These are phyloP conservation scores for Fusarium sp. DNA, from an alignment of 2,329 filamentous ascomycete species.

Conservation along the genomic window DNA sequence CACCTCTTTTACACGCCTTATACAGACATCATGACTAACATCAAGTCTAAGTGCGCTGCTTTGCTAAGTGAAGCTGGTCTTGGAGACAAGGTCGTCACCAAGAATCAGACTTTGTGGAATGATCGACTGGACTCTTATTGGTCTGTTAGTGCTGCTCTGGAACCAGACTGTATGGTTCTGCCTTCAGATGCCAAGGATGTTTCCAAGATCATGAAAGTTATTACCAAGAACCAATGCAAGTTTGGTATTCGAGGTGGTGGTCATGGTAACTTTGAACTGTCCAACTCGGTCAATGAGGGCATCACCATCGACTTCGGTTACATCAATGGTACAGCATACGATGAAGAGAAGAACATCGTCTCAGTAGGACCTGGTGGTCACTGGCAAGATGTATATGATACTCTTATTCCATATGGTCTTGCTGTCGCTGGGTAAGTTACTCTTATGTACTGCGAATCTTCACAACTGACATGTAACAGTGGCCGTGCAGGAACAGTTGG, in stretches of 20 bases:
- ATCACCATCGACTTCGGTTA: slow-evolving; percentile 53
- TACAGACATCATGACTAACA: slow-evolving; percentile 16
- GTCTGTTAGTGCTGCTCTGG: slow-evolving; percentile 51
- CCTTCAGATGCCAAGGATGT: slow-evolving; percentile 52
- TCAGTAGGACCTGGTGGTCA: slow-evolving; percentile 51
- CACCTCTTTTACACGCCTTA: not conserved
- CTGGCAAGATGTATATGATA: slow-evolving; percentile 54
- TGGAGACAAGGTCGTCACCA: slow-evolving; percentile 46
- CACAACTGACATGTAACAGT: slow-evolving; percentile 16
- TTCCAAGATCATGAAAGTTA: slow-evolving; percentile 49
- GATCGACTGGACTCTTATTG: slow-evolving; percentile 51
- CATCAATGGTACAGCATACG: slow-evolving; percentile 48
- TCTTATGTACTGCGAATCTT: too few relatives aligned
- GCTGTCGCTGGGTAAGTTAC: slow-evolving; percentile 45
- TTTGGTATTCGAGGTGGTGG: slow-evolving; percentile 56
- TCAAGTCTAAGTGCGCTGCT: slow-evolving; percentile 41
- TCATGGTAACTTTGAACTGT: slow-evolving; percentile 48
- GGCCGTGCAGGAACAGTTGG: slow-evolving; percentile 53
- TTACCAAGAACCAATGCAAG: slow-evolving; percentile 46
- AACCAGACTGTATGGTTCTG: slow-evolving; percentile 52
- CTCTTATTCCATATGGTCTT: slow-evolving; percentile 49
- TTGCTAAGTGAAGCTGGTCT: slow-evolving; percentile 41
- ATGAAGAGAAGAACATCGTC: slow-evolving; percentile 46
- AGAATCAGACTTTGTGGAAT: slow-evolving; percentile 43
- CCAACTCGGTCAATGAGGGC: slow-evolving; percentile 52